These are phyloP conservation scores for Hypoxylon cercidicola DNA, from an alignment of 495 filamentous ascomycete species.

Conservation along the genomic window DNA sequence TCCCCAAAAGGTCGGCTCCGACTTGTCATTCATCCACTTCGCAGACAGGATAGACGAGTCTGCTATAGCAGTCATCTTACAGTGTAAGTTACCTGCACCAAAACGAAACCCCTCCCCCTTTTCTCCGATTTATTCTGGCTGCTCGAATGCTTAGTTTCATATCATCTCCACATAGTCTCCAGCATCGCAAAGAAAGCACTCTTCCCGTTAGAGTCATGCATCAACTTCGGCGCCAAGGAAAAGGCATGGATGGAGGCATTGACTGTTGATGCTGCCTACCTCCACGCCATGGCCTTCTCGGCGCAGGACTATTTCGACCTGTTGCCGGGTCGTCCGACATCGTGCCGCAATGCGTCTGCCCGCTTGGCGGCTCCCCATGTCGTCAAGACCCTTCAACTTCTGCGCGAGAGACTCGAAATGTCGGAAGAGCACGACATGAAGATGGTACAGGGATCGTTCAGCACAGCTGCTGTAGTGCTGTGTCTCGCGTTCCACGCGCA, in stretches of 20 bases:
- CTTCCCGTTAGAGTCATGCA: slow-evolving; percentile 53
- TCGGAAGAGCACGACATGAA: neutral
- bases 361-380: slow-evolving; percentile 38
- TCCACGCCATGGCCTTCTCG: slow-evolving; percentile 53
- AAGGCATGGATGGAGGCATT: slow-evolving; percentile 50
- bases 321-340: slow-evolving; percentile 1
- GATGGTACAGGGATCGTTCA: slow-evolving; percentile 37
- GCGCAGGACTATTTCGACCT: slow-evolving; percentile 49
- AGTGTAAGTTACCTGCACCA: slow-evolving; percentile 37
- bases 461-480: slow-evolving; percentile 48
- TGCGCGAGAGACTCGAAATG: slow-evolving; percentile 48
- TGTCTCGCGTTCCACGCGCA: slow-evolving; percentile 47
- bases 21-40: slow-evolving; percentile 44
- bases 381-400: slow-evolving; percentile 45
- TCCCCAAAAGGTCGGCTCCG: slow-evolving; percentile 26
- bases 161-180: slow-evolving; percentile 46
- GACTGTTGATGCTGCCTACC: slow-evolving; percentile 49
- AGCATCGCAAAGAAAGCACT: slow-evolving; percentile 51
- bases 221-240: slow-evolving; percentile 46
- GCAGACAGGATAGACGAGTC: slow-evolving; percentile 38
- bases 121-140: slow-evolving; percentile 10
- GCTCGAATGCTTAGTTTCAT: slow-evolving; percentile 13
- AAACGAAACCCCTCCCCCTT: slow-evolving; percentile 20
- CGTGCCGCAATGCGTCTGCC: neutral
- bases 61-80: slow-evolving; percentile 10